These are phyloP conservation scores for Pyrus betulifolia DNA, from an alignment of 306 rosid species.

Conservation along the genomic window DNA sequence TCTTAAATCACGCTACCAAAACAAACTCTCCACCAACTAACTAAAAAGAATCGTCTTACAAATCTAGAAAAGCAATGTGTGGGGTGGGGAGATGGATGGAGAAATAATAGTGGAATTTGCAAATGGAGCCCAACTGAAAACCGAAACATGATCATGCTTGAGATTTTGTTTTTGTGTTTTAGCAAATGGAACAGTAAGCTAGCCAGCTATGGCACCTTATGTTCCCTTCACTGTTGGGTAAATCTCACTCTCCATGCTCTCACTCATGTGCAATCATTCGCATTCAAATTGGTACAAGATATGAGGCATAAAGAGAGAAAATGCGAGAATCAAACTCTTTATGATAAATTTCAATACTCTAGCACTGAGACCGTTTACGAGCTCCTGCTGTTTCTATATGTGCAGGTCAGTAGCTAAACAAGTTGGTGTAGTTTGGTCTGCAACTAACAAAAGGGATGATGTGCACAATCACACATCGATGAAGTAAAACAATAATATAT, in stretches of 20 bases:
- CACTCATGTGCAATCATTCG: background rate
- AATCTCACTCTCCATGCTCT: background rate
- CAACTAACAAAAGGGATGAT: background rate
- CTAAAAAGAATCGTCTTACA: slow-evolving; percentile 24
- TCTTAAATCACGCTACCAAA: slow-evolving; percentile 20
- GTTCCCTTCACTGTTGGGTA: slow-evolving; percentile 26
- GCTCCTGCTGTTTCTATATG: background rate
- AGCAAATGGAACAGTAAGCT: slow-evolving; percentile 17
- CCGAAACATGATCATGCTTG: slow-evolving; percentile 18
- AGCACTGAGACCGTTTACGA: background rate
- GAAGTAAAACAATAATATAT: background rate
- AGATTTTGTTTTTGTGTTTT: slow-evolving; percentile 69
- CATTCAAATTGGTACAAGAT: background rate
- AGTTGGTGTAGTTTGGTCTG: background rate
- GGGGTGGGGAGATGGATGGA: background rate
- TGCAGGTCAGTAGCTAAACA: too few relatives aligned
- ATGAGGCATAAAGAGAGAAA: background rate
- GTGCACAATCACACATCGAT: background rate
- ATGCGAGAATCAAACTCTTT: background rate
- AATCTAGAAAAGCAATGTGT: slow-evolving; percentile 8
- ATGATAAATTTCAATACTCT: background rate
- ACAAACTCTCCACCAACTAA: slow-evolving; percentile 34
- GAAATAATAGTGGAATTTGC: slow-evolving; percentile 14
- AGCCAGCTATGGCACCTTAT: slow-evolving; percentile 34
- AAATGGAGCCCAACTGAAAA: slow-evolving; percentile 29